Base-by-base conservation (phyloP, 768 basidiomycete species). In the Termitomyces titanicus region DNA sequence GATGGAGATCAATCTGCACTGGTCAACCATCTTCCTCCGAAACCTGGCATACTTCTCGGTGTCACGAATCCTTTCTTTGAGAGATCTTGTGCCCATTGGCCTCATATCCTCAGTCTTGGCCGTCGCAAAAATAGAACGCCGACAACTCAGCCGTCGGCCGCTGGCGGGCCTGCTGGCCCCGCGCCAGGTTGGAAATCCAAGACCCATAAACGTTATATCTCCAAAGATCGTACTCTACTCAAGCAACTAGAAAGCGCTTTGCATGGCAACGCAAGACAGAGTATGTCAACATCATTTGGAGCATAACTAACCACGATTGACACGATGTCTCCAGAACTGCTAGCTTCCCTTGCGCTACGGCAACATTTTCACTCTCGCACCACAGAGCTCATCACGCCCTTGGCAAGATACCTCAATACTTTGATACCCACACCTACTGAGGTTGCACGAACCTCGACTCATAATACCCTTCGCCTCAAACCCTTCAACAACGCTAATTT, bases 21-120 rank as follows among this genome's bases (percentile, higher is more conserved):
- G 12, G 86, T 97, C 40, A 94, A 92, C 66, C 85, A 86, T 57
- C 82, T 89, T 29, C 82, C 85, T n/a, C 92, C 91, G 0, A 84
- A 85, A 67, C 70, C 85, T 1, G 93, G 92, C 1, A 68, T 91
- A 3, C 61, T 96, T 5, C 67, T 96, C 3, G 92, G 94, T 9
- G 89, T 92, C 9, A 96, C 94, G 1, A 96, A 95, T 63, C 94
- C 94, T 0, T 85, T 92, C 63, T 88, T 95, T 50, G 85, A 87
- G 63, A 83, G 82, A 49, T 81, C 83, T 1, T 93, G 90, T 64
- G 74, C 77, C 1, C 90, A 94, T 68, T 96, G 92, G 91, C 90
- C 92, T 2, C 91, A 96, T 69, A 70, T 88, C 1, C 71, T 95
- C 34, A 89, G 86, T 51, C 71, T 94, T 35, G 88, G 88, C 24